A percentile compares a stretch with the other conserved stretches of the same genome.
These are phyloP conservation scores for Colletotrichum acutatum DNA, from an alignment of 2,329 filamentous ascomycete species.

Conservation along the genomic window DNA sequence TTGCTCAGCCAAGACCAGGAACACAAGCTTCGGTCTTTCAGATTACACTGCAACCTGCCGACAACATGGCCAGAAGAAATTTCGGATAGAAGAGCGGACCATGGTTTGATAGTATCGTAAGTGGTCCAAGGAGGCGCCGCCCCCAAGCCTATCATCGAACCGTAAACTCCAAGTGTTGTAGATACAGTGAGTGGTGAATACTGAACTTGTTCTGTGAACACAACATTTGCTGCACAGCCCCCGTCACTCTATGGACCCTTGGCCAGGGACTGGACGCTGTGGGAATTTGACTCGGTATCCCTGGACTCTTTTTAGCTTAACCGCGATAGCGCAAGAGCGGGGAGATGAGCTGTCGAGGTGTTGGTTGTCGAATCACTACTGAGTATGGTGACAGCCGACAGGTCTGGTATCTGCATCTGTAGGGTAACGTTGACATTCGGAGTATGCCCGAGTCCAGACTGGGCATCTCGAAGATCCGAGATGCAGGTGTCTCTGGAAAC, in stretches of 20 bases:
- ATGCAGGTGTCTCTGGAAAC: slow-evolving; percentile 12
- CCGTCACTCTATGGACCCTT: slow-evolving; percentile 4
- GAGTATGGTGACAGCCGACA: slow-evolving; percentile 1
- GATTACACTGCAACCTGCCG: background rate
- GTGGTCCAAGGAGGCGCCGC: slow-evolving; percentile 19
- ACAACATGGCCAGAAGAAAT: background rate
- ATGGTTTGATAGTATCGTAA: background rate
- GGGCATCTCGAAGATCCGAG: slow-evolving; percentile 1
- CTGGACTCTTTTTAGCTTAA: background rate
- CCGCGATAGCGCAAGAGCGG: slow-evolving; percentile 26
- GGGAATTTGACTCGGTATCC: slow-evolving; percentile 12
- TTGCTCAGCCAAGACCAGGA: slow-evolving; percentile 22
- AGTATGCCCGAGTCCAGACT: slow-evolving; percentile 31
- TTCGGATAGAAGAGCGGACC: slow-evolving; percentile 9
- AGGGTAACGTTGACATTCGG: slow-evolving; percentile 25
- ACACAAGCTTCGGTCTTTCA: slow-evolving; percentile 2
- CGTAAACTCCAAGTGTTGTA: slow-evolving; percentile 19
- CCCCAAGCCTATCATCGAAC: slow-evolving; percentile 7
- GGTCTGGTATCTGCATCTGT: background rate
- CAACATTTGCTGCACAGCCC: slow-evolving; percentile 27
- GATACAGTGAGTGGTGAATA: slow-evolving; percentile 24
- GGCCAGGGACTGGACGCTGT: slow-evolving; percentile 6
- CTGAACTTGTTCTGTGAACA: slow-evolving; percentile 10
- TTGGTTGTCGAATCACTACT: background rate
- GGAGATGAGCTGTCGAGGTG: slow-evolving; percentile 10